These are phyloP conservation scores for Aspergillus neotritici DNA, from an alignment of 2,329 filamentous ascomycete genomes.

Conservation along the genomic window DNA sequence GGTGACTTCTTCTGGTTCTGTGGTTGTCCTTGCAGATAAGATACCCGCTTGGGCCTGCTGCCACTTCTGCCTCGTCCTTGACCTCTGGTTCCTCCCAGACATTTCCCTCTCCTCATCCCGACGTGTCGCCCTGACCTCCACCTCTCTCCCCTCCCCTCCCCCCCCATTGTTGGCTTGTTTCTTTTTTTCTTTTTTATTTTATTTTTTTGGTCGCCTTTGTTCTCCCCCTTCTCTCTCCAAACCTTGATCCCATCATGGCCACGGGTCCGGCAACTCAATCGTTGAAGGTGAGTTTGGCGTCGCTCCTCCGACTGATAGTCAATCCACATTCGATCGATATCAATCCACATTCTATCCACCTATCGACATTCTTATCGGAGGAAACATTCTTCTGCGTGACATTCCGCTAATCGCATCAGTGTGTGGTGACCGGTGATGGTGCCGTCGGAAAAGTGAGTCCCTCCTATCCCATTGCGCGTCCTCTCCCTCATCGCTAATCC, in stretches of 20 bases:
- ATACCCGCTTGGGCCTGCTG: no score
- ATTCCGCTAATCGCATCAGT: slow-evolving; percentile 50
- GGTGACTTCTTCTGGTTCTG: no score
- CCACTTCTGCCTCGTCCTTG: no score
- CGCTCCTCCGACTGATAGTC: no score
- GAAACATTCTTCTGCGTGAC: no score
- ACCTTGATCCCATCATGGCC: slow-evolving; percentile 51
- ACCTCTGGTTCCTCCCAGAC: no score
- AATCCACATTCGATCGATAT: no score
- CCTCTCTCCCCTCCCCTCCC: neutral
- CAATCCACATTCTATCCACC: no score
- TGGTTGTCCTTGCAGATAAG: no score
- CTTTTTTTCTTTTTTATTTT: neutral
- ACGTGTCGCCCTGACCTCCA: no score
- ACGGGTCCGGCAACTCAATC: slow-evolving; percentile 82
- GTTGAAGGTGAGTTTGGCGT: slow-evolving; percentile 72
- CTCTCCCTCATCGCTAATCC: slow-evolving; percentile 2
- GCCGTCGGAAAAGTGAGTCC: slow-evolving; percentile 87
- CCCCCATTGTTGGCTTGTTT: neutral
- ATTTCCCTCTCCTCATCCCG: neutral
- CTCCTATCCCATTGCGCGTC: slow-evolving; percentile 9
- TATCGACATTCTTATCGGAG: no score
- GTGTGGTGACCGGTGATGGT: slow-evolving; percentile 98
- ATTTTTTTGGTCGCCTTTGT: slow-evolving; percentile 3
- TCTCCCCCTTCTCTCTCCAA: slow-evolving; percentile 5